Base-by-base conservation (phyloP, 129 eudicot genomes). In the Tagetes patula region DNA sequence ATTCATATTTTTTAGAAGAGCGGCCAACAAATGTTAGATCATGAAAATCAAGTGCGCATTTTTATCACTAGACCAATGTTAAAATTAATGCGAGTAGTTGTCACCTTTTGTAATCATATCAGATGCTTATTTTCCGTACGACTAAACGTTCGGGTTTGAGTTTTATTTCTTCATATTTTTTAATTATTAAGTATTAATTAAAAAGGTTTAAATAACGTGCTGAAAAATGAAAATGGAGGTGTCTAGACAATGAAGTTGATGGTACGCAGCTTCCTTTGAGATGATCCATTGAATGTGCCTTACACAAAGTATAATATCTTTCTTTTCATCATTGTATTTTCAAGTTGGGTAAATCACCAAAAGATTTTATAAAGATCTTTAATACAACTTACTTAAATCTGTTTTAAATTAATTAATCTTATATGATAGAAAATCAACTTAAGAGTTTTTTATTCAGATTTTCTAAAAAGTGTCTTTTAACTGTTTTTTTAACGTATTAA, bases 281-380 rank as follows among this genome's bases (percentile, higher is more conserved):
- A 32, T 72, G 73, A 65, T 63, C 82, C 82, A 79, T 45, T 73
- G 73, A 79, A 72, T 72, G 78, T 79, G 82, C 73, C 61, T 65
- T 65, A 34, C 78, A 71, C 36, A 31, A 65, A 12, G 77, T 40
- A 78, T 72, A 42, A 79, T 78, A 71, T 79, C 78, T 72, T 70
- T 54, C 73, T 65, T 48, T 62, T 79, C 78, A 65, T 79, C 77
- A 79, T 72, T 79, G 52, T 71, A 34, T 41, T 65, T 71, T 34
- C 82, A 79, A 72, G 68, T 79, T 71, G 82, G 43, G 71, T 37
- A 64, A 27, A 55, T 62, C 72, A 8, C 40, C 11, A 53, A 56
- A 40, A 53, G 64, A 75, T 75, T 31, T 48, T 47, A 5, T 70
- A 36, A 11, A 31, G 8, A 66, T 27, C 31, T 6, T 43, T 38